These are phyloP conservation scores for Pyrus hybrid DNA, from an alignment of 331 rosid species.

Conservation along the genomic window DNA sequence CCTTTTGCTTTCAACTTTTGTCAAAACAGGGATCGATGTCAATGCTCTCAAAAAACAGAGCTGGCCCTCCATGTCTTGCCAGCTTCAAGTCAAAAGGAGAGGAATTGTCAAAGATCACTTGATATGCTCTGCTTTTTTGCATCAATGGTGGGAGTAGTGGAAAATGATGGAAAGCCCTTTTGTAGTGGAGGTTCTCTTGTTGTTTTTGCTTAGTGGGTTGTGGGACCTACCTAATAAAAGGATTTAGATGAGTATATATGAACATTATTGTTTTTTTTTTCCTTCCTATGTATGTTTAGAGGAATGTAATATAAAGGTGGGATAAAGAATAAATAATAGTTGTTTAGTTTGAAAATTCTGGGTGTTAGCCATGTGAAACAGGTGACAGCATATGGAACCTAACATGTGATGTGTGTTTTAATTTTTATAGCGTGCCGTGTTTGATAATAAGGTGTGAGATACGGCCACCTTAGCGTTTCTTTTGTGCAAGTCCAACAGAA, in stretches of 20 bases:
- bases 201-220: conserved; percentile 55
- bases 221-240: conserved; percentile 53
- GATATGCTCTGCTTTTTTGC: conserved; percentile 52
- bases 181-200: conserved; percentile 34
- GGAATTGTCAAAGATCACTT: conserved; percentile 65
- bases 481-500: no score
- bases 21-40: conserved; percentile 55
- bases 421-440: no score
- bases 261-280: not conserved
- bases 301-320: conserved; percentile 28
- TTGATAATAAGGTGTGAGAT: no score
- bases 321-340: conserved; percentile 35
- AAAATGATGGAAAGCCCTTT: conserved; percentile 62
- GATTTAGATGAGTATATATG: conserved; percentile 27
- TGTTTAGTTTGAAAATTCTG: conserved; percentile 28
- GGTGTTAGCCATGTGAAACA: not conserved
- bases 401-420: no score
- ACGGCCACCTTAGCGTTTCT: no score
- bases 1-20: conserved; percentile 43
- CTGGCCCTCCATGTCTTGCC: conserved; percentile 42
- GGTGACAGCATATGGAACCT: no score
- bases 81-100: conserved; percentile 40
- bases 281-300: conserved; percentile 29
- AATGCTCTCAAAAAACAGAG: conserved; percentile 43
- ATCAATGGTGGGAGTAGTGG: conserved; percentile 63